Evolutionary conservation across 2,329 filamentous ascomycete genomes (phyloP).

Genomic region (Fusarium falciforme): DNA sequence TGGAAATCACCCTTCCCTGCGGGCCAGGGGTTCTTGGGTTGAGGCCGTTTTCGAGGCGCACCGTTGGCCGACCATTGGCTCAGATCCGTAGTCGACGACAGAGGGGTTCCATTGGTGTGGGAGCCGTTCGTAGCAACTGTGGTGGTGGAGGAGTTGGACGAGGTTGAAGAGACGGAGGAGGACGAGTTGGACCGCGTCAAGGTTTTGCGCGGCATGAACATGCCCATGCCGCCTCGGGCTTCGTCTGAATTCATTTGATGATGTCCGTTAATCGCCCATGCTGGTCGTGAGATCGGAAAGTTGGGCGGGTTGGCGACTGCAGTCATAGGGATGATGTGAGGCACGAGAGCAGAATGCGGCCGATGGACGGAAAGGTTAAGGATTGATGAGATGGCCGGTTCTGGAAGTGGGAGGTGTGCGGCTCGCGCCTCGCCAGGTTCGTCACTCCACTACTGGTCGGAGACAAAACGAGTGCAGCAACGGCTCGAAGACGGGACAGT

Average conservation of each 20-base stretch:
- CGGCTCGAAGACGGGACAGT: constrained; percentile 1
- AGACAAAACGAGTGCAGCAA: constrained; percentile 11
- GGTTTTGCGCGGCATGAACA: constrained; percentile 90
- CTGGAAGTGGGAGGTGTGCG: constrained; percentile 36
- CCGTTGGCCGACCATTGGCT: constrained; percentile 63
- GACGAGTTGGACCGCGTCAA: constrained; percentile 91
- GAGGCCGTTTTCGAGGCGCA: constrained; percentile 63
- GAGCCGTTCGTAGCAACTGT: constrained; percentile 72
- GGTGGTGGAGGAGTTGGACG: constrained; percentile 71
- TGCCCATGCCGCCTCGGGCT: constrained; percentile 70
- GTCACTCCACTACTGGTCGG: constrained; percentile 35
- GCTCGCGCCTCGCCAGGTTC: constrained; percentile 32
- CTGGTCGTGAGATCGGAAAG: constrained; percentile 72
- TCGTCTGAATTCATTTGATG: constrained; percentile 85
- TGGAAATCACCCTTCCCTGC: constrained; percentile 59
- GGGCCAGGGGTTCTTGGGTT: constrained; percentile 63
- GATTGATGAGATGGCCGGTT: constrained; percentile 29
- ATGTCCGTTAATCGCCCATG: constrained; percentile 72
- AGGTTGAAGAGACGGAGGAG: constrained; percentile 88
- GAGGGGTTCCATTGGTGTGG: constrained; percentile 70
- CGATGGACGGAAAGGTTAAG: constrained; percentile 36
- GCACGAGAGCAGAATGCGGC: constrained; percentile 32
- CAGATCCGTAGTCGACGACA: constrained; percentile 59
- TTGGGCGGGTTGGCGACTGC: constrained; percentile 74
- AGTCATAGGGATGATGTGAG: constrained; percentile 66